Percentiles rank a stretch among this genome's conserved stretches.
Conservation (phyloP, 1,139 yeast genomes). For the Protomyces inundatus region DNA sequence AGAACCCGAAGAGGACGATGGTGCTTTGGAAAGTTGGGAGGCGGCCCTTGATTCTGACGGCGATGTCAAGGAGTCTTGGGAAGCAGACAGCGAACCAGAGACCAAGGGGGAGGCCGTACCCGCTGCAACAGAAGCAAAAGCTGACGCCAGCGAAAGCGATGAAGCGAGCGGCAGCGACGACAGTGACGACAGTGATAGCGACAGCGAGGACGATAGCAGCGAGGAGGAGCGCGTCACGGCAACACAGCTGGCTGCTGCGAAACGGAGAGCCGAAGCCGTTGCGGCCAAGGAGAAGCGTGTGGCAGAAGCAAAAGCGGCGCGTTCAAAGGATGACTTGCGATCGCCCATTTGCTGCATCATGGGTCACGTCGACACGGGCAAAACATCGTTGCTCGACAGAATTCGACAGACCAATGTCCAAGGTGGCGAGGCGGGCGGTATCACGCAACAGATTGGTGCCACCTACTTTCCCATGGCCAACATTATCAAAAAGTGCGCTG, state of each 20-base stretch:
- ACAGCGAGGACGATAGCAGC: slow-evolving; percentile 26
- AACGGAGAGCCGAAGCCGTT: slow-evolving; percentile 28
- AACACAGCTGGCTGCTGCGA: slow-evolving; percentile 31
- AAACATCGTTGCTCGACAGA: slow-evolving; percentile 90
- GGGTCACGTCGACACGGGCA: slow-evolving; percentile 99
- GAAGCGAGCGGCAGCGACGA: slow-evolving; percentile 35
- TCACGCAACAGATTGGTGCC: slow-evolving; percentile 99
- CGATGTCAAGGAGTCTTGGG: slow-evolving; percentile 40
- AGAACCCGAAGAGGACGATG: slow-evolving; percentile 36
- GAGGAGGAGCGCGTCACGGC: slow-evolving; percentile 33
- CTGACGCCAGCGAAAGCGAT: slow-evolving; percentile 30
- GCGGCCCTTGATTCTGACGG: slow-evolving; percentile 41
- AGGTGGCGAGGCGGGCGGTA: slow-evolving; percentile 99
- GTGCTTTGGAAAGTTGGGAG: slow-evolving; percentile 36
- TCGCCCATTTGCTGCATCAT: slow-evolving; percentile 98
- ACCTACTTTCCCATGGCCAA: slow-evolving; percentile 98
- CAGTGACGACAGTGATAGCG: slow-evolving; percentile 29
- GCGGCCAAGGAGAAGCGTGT: slow-evolving; percentile 37
- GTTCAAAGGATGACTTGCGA: slow-evolving; percentile 55
- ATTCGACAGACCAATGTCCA: slow-evolving; percentile 98
- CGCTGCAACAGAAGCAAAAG: slow-evolving; percentile 32
- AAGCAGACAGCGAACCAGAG: slow-evolving; percentile 35
- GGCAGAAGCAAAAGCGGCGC: slow-evolving; percentile 42
- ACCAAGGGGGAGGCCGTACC: slow-evolving; percentile 31
- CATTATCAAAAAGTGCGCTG: slow-evolving; percentile 81